phyloP scores from a whole-genome alignment of 129 eudicot genomes.

The Artemisia tridentata region DNA sequence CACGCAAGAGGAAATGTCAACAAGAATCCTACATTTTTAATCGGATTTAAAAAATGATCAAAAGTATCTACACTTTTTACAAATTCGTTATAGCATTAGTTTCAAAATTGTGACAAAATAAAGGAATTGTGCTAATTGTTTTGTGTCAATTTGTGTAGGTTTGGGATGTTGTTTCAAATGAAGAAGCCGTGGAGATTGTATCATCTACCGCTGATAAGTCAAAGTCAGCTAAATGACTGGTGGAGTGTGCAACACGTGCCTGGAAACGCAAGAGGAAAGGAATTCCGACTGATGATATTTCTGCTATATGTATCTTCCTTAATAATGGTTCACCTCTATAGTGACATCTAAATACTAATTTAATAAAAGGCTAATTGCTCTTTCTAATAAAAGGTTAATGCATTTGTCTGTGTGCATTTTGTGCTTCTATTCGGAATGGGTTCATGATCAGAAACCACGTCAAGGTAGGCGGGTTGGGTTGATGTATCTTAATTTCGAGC shows the following conservation, averaged over 20 bases:
- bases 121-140: not conserved
- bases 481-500: no score
- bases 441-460: no score
- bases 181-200: conserved; percentile 78
- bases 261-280: conserved; percentile 82
- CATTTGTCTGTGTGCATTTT: no score
- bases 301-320: conserved; percentile 79
- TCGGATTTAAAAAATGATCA: no score
- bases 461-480: no score
- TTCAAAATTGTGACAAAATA: not conserved
- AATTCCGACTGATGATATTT: conserved; percentile 74
- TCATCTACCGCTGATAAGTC: conserved; percentile 55
- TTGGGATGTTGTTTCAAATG: conserved; percentile 87
- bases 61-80: no score
- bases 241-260: conserved; percentile 59
- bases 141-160: conserved; percentile 41
- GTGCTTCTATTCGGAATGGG: no score
- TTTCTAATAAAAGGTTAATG: no score
- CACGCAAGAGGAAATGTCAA: no score
- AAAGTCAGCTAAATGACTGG: conserved; percentile 71
- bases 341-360: no score
- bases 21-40: no score
- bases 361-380: no score
- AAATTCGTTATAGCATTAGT: not conserved
- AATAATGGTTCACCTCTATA: conserved; percentile 27